Evolutionary conservation across 2,329 filamentous ascomycete species (phyloP), one percentile per base, ranked within the genome.

Genomic region (Monosporascus sp.): DNA sequence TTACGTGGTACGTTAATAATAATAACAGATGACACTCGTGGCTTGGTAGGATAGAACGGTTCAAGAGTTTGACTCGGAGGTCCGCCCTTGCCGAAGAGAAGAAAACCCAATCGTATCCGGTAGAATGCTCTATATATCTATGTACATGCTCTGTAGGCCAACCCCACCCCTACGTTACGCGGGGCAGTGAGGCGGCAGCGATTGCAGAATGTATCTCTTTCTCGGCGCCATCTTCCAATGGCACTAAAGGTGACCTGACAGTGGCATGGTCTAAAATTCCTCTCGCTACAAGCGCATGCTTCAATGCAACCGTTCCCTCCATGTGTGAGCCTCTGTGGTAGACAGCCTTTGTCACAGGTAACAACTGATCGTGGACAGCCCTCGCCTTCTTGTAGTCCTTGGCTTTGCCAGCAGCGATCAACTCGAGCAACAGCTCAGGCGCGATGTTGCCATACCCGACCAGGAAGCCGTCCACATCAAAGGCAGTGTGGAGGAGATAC

Each of bases 371-470:
- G 60, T 80, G 78, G n/a, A 80, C 66, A 43, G 70, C 70, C 24
- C 77, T 69, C 3, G 78, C 77, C 52, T 67, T 72, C 50, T 66
- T 66, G 58, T 80, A 80, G 56, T 80, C 76, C 55, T 72, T 69
- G 4, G 69, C 73, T 63, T 79, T 76, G 35, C 78, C 78, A 3
- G 77, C 77, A 53, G 72, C 68, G 58, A 80, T 78, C 66, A 80
- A 64, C 60, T 80, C 72, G 3, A 78, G 65, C 31, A 80, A 65
- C 3, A 68, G 70, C 68, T 79, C 77, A 0, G 77, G 77, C 0
- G 77, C 77, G 51, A 79, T 77, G 59, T 75, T 78, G 7, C 77
- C 78, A 52, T 80, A 80, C 2, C 77, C 77, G n/a, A 80, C 77
- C 11, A 80, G 71, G 66, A 80, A 75, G 1, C 77, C 77, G 49